A percentile compares a stretch with the other conserved stretches of the same genome.
Conservation (phyloP, 2,329 filamentous ascomycete species). For the Penicillium sp. region DNA sequence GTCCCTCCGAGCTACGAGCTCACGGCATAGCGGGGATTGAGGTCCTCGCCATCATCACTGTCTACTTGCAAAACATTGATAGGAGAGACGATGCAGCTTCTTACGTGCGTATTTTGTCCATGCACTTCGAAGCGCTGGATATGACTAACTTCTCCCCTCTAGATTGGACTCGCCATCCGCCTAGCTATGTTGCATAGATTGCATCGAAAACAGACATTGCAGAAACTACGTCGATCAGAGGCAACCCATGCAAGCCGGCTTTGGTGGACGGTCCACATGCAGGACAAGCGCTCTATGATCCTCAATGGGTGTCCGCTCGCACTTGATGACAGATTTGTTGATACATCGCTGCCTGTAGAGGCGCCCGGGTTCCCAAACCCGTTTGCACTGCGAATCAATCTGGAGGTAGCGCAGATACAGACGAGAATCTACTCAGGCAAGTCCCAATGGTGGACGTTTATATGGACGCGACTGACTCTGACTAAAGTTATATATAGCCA, state of each 20-base stretch:
- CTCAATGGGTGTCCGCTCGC: background rate
- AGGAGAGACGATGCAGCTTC: conserved; percentile 4
- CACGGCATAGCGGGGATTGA: conserved; percentile 9
- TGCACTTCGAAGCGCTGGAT: too few species aligned
- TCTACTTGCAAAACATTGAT: conserved; percentile 10
- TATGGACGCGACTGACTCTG: background rate
- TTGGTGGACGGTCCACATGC: conserved; percentile 10
- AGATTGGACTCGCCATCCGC: conserved; percentile 6
- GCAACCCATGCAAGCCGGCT: background rate
- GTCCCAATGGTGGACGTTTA: too few species aligned
- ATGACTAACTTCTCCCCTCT: background rate
- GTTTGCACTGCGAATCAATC: conserved; percentile 6
- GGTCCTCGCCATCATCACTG: conserved; percentile 1
- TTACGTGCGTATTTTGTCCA: background rate
- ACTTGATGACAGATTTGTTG: conserved; percentile 3
- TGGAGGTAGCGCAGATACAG: conserved; percentile 9
- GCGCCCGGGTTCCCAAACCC: conserved; percentile 6
- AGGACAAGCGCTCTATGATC: conserved; percentile 8
- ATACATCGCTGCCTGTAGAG: background rate
- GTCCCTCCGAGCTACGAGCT: background rate
- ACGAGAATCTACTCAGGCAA: conserved; percentile 4
- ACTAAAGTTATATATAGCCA: conserved; percentile 8
- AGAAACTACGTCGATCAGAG: conserved; percentile 4
- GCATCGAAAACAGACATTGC: background rate
- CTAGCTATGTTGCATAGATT: conserved; percentile 4